Conservation (phyloP, 2,329 filamentous ascomycete genomes). For the Aspergillus intermedius region DNA sequence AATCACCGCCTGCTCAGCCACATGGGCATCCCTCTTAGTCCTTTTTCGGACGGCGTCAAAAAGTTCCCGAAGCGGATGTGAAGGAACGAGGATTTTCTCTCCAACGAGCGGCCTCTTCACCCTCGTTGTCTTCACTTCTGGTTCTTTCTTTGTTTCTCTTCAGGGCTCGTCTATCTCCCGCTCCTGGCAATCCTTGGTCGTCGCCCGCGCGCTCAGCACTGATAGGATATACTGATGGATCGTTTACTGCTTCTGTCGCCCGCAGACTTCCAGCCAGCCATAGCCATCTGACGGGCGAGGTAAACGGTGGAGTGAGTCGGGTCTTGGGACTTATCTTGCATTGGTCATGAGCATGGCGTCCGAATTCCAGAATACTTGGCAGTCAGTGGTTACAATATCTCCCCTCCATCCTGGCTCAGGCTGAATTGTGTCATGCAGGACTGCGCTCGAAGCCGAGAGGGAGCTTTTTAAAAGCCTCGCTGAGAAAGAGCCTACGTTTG, state of each 20-base stretch:
- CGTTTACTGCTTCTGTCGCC: slow-evolving; percentile 43
- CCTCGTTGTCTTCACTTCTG: slow-evolving; percentile 6
- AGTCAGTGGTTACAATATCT: slow-evolving; percentile 36
- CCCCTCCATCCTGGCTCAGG: neutral
- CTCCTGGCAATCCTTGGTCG: neutral
- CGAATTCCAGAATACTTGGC: slow-evolving; percentile 46
- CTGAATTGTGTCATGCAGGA: slow-evolving; percentile 19
- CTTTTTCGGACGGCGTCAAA: slow-evolving; percentile 6
- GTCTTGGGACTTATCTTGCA: slow-evolving; percentile 5
- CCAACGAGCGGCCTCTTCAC: slow-evolving; percentile 14
- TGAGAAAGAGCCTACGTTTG: slow-evolving; percentile 44
- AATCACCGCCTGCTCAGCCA: slow-evolving; percentile 4
- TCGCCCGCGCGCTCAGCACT: neutral
- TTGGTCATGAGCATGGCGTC: slow-evolving; percentile 36
- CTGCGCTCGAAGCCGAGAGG: slow-evolving; percentile 41
- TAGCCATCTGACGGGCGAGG: slow-evolving; percentile 53
- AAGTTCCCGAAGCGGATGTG: slow-evolving; percentile 12
- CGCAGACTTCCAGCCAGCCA: slow-evolving; percentile 47
- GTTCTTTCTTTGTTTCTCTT: neutral
- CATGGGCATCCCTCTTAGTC: slow-evolving; percentile 1
- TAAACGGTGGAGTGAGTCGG: slow-evolving; percentile 46
- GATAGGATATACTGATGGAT: slow-evolving; percentile 46
- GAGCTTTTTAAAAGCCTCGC: slow-evolving; percentile 44
- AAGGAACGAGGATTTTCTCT: slow-evolving; percentile 14
- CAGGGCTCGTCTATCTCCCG: neutral